A percentile compares a stretch with the other conserved stretches of the same genome.
These are phyloP conservation scores for Aspergillus nomiae DNA, from an alignment of 2,329 filamentous ascomycete species.

Conservation along the genomic window DNA sequence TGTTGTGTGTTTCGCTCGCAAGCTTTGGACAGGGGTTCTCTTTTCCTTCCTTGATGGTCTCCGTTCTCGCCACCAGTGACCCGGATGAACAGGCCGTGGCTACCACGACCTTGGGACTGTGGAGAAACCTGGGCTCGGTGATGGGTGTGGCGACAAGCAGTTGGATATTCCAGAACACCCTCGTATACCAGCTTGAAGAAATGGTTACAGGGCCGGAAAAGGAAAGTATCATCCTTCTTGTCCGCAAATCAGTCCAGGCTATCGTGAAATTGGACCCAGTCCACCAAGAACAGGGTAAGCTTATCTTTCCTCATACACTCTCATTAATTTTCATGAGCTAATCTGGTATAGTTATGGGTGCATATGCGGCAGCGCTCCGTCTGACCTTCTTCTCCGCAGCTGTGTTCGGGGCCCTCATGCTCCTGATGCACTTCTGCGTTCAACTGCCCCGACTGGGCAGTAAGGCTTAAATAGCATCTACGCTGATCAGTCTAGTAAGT, in stretches of 20 bases:
- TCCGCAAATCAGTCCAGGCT: slow-evolving; percentile 53
- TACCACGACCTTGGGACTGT: slow-evolving; percentile 70
- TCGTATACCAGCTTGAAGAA: slow-evolving; percentile 60
- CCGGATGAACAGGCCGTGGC: slow-evolving; percentile 68
- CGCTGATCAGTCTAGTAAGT: not conserved
- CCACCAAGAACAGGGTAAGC: slow-evolving; percentile 51
- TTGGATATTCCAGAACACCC: slow-evolving; percentile 71
- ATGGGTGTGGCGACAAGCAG: slow-evolving; percentile 73
- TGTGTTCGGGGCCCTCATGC: slow-evolving; percentile 36
- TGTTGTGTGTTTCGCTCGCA: slow-evolving; percentile 59
- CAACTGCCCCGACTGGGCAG: slow-evolving; percentile 35
- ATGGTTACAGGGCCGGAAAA: slow-evolving; percentile 64
- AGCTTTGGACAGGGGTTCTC: slow-evolving; percentile 64
- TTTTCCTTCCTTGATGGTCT: slow-evolving; percentile 66
- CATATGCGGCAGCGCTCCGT: slow-evolving; percentile 40
- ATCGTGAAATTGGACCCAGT: slow-evolving; percentile 49
- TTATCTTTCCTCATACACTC: not conserved
- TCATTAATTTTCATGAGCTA: slow-evolving; percentile 12
- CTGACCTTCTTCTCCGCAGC: slow-evolving; percentile 42
- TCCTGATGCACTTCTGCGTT: slow-evolving; percentile 34
- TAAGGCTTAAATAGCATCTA: slow-evolving; percentile 20
- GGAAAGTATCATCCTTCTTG: slow-evolving; percentile 51
- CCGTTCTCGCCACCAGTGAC: slow-evolving; percentile 60
- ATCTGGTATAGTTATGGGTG: slow-evolving; percentile 34
- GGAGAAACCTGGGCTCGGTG: slow-evolving; percentile 70